phyloP scores from a whole-genome alignment of 768 basidiomycete species.

The Hemileccinum impolitum region DNA sequence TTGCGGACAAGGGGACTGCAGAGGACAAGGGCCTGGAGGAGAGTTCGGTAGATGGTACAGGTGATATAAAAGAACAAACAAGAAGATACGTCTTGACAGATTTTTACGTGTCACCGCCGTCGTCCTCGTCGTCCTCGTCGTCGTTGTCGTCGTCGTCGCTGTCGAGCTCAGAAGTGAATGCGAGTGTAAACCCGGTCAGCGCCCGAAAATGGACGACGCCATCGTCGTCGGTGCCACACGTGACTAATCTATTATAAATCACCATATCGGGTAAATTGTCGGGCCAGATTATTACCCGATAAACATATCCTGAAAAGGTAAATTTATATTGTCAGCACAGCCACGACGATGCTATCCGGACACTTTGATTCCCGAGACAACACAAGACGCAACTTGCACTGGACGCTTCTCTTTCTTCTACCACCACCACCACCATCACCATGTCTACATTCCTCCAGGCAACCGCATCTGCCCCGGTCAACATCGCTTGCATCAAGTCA shows the following conservation, averaged over 20 bases:
- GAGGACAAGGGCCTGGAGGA: neutral
- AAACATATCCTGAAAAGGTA: constrained; percentile 4
- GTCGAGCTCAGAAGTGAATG: constrained; percentile 13
- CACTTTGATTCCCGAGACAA: constrained; percentile 13
- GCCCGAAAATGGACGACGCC: constrained; percentile 23
- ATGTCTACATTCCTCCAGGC: constrained; percentile 71
- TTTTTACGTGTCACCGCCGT: constrained; percentile 16
- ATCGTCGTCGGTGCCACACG: constrained; percentile 12
- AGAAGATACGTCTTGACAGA: constrained; percentile 15
- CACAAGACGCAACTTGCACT: constrained; percentile 1
- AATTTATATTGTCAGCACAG: constrained; percentile 17
- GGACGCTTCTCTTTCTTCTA: neutral
- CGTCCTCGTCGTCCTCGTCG: constrained; percentile 14
- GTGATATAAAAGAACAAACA: constrained; percentile 12
- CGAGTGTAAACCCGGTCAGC: constrained; percentile 21
- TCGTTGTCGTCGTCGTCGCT: constrained; percentile 13
- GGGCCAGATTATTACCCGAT: constrained; percentile 13
- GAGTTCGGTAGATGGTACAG: constrained; percentile 12
- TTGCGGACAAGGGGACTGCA: constrained; percentile 7
- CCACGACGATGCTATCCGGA: constrained; percentile 12
- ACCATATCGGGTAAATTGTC: constrained; percentile 12
- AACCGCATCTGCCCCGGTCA: constrained; percentile 90
- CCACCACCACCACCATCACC: constrained; percentile 19
- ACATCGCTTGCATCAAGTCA: constrained; percentile 98
- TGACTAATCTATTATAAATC: constrained; percentile 11